Evolutionary conservation across 2,329 filamentous ascomycete species (phyloP).

Genomic region (Alternaria incomplexa): DNA sequence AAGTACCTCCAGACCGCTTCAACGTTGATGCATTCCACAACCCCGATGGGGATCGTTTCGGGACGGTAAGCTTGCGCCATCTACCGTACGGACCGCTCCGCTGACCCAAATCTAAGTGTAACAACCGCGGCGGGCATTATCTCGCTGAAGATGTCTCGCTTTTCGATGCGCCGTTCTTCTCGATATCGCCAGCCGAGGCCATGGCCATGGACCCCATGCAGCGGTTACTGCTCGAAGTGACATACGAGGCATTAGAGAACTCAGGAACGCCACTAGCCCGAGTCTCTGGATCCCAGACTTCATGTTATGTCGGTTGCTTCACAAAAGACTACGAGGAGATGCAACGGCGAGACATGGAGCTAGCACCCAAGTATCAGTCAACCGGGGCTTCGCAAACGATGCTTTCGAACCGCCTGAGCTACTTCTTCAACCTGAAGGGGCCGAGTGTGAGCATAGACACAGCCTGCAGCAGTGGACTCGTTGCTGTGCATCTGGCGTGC

Average conservation of each 20-base stretch:
- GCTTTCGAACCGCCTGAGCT: conserved; percentile 20
- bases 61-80: conserved; percentile 4
- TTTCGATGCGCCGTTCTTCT: conserved; percentile 35
- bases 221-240: conserved; percentile 28
- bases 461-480: conserved; percentile 26
- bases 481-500: conserved; percentile 27
- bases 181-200: conserved; percentile 23
- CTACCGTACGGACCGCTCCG: neutral
- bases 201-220: conserved; percentile 36
- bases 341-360: conserved; percentile 18
- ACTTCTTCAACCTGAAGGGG: conserved; percentile 31
- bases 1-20: conserved; percentile 17
- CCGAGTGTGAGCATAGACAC: conserved; percentile 30
- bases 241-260: conserved; percentile 32
- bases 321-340: conserved; percentile 26
- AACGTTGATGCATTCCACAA: conserved; percentile 25
- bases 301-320: conserved; percentile 25
- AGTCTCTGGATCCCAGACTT: conserved; percentile 23
- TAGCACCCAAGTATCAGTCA: conserved; percentile 19
- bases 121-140: conserved; percentile 26
- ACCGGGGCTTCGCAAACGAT: conserved; percentile 15
- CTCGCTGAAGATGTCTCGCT: conserved; percentile 23
- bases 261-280: conserved; percentile 17
- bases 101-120: conserved; percentile 4
- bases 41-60: conserved; percentile 18